Conservation (phyloP, 73 alveolate species). For the Durusdinium trenchii region DNA sequence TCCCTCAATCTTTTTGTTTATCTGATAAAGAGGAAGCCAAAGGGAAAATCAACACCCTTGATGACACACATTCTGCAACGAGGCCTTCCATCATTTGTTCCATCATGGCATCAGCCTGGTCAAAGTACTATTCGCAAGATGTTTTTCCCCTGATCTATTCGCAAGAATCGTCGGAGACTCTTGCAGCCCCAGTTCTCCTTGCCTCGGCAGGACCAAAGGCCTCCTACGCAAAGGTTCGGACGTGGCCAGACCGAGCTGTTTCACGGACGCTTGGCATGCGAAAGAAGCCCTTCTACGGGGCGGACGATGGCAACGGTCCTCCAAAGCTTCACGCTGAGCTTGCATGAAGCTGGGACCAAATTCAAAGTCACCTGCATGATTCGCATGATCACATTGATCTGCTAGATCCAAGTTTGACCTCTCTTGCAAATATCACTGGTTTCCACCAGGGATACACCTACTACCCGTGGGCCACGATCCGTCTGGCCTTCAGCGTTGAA, state of each 20-base stretch:
- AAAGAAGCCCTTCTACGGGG: too few relatives aligned
- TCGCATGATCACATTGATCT: not conserved
- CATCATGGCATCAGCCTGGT: conserved; percentile 32
- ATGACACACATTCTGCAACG: not conserved
- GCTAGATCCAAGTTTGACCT: not conserved
- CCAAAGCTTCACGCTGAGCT: conserved; percentile 52
- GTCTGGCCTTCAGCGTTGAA: conserved; percentile 38
- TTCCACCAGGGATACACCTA: not conserved
- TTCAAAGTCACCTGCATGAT: conserved; percentile 34
- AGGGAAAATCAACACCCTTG: not conserved
- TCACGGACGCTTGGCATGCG: too few relatives aligned
- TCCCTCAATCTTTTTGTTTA: too few relatives aligned
- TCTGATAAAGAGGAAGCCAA: not conserved
- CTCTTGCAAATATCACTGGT: not conserved
- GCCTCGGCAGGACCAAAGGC: conserved; percentile 62
- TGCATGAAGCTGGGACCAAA: conserved; percentile 11
- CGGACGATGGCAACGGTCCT: conserved; percentile 58
- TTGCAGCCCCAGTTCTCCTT: not conserved
- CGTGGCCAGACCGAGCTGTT: too few relatives aligned
- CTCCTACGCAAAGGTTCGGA: not conserved
- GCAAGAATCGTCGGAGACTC: not conserved
- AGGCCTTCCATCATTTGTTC: conserved; percentile 67
- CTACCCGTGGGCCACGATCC: too few relatives aligned
- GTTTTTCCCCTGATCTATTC: too few relatives aligned
- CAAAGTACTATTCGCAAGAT: not conserved